Evolutionary conservation across 2,329 filamentous ascomycete genomes (phyloP), one percentile per base, ranked within the genome.

Genomic region (Pseudogymnoascus destructans): DNA sequence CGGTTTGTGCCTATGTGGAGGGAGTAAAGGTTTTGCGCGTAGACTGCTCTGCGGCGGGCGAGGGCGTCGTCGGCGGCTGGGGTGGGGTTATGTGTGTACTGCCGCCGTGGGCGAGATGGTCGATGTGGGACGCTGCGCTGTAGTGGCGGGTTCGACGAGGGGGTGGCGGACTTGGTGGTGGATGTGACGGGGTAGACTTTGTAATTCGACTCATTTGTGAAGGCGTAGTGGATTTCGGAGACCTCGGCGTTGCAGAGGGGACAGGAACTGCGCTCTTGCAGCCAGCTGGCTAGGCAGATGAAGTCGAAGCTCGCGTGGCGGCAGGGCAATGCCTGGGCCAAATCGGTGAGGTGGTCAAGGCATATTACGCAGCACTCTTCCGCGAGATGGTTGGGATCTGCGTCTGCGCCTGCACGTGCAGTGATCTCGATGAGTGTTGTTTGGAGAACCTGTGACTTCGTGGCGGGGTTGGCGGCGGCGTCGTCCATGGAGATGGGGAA

Each of bases 251-350:
- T 84, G 80, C 91, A 97, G 57, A 96, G 75, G 15, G 92, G 91
- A 67, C 91, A 96, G 54, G 76, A 79, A 0, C 84, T 76, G 8
- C 80, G 79, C 62, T 86, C 76, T 64, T 89, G 79, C 4, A 95
- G 75, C 91, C 92, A 96, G 71, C 79, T 90, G 19, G 85, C 73
- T 5, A 95, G 79, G 70, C 91, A 97, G 10, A 89, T 70, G 67
- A 90, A 95, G 74, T 96, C 90, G 69, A 95, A 95, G 64, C 84
- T 82, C 59, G 76, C 73, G 73, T 97, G 91, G 40, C 80, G 78
- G 74, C 91, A 97, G 6, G 91, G 90, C 17, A 79, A 73, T 6
- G 87, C 81, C 56, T 85, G 76, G 62, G 87, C 89, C 57, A 80
- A 73, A 65, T 93, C 87, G 8, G 82, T 81, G 66, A 95, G 77